Evolutionary conservation across 768 basidiomycete species (phyloP).

Genomic region (Trametes sanguinea): DNA sequence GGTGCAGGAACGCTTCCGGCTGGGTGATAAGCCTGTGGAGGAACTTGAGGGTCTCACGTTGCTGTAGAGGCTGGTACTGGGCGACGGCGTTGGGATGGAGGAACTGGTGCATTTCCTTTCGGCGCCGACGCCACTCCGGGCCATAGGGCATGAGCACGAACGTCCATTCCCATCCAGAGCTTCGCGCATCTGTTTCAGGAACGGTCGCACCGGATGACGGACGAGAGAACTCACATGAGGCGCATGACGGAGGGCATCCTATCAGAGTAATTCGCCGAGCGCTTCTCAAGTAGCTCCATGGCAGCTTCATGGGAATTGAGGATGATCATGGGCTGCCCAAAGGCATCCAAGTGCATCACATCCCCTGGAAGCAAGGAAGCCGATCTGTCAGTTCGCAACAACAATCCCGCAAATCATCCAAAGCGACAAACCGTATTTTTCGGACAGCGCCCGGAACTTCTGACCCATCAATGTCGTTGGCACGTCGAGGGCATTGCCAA

Average conservation of each 20-base stretch:
- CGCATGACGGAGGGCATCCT: slow-evolving; percentile 23
- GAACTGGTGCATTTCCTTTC: slow-evolving; percentile 21
- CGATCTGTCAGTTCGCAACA: not conserved
- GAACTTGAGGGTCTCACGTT: slow-evolving; percentile 12
- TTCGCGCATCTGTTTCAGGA: not conserved
- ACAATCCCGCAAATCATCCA: too few species aligned
- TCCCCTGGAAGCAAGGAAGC: slow-evolving; percentile 17
- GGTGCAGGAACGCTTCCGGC: slow-evolving; percentile 14
- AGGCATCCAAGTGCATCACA: slow-evolving; percentile 23
- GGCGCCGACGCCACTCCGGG: slow-evolving; percentile 7
- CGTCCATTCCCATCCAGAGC: slow-evolving; percentile 21
- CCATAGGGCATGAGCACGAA: slow-evolving; percentile 21
- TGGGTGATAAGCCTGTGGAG: slow-evolving; percentile 1
- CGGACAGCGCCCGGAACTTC: slow-evolving; percentile 20
- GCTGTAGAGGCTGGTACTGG: slow-evolving; percentile 17
- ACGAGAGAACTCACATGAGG: slow-evolving; percentile 7
- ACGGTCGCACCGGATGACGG: not conserved
- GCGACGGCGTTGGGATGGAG: slow-evolving; percentile 14
- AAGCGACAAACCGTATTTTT: slow-evolving; percentile 20
- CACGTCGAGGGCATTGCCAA: slow-evolving; percentile 30
- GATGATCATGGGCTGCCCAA: slow-evolving; percentile 26
- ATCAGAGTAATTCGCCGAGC: slow-evolving; percentile 30
- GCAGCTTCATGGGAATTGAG: slow-evolving; percentile 26
- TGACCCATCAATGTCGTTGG: slow-evolving; percentile 18
- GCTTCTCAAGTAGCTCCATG: slow-evolving; percentile 30